Conservation (phyloP, 2,329 filamentous ascomycete genomes). For the Aspergillus jensenii region DNA sequence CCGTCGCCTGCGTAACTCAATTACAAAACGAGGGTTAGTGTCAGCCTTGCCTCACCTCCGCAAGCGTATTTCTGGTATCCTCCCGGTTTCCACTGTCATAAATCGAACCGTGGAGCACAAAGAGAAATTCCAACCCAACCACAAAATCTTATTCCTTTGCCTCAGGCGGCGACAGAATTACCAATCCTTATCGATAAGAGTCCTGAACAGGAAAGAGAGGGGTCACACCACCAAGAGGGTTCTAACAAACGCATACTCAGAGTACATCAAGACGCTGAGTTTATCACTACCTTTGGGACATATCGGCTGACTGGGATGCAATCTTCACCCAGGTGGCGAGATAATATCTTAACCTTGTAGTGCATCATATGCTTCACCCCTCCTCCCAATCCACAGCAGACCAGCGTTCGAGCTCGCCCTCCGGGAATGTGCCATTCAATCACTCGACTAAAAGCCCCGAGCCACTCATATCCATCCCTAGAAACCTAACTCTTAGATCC, state of each 20-base stretch:
- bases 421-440: neutral
- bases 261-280: neutral
- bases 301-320: no score
- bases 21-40: neutral
- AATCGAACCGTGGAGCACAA: neutral
- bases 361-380: no score
- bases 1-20: constrained; percentile 16
- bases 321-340: no score
- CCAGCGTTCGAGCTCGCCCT: neutral
- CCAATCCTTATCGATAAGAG: constrained; percentile 12
- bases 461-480: neutral
- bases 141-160: neutral
- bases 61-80: neutral
- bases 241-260: no score
- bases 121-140: neutral
- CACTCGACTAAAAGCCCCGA: neutral
- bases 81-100: neutral
- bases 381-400: neutral
- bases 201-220: neutral
- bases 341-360: no score
- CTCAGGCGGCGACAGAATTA: constrained; percentile 10
- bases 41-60: neutral
- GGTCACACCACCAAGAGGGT: neutral
- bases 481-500: neutral
- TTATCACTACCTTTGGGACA: neutral